phyloP scores from a whole-genome alignment of 2,329 filamentous ascomycete genomes.

The Botrytis medusae region DNA sequence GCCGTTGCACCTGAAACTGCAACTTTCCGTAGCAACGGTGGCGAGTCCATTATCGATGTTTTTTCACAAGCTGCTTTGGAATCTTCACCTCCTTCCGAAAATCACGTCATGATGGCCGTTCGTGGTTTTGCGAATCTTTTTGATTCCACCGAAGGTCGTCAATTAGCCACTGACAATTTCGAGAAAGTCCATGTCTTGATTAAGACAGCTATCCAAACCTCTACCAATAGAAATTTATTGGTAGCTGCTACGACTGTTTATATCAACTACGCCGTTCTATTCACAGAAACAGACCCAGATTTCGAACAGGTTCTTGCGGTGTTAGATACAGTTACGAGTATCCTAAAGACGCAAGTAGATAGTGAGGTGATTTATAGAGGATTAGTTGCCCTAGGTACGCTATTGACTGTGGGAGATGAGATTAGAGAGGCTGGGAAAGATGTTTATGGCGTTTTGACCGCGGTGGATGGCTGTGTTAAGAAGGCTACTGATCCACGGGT shows the following conservation, averaged over 20 bases:
- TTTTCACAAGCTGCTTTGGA: conserved; percentile 61
- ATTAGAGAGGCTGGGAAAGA: conserved; percentile 58
- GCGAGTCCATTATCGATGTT: conserved; percentile 58
- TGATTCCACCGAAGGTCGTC: conserved; percentile 68
- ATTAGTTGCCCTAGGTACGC: conserved; percentile 79
- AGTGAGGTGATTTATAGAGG: conserved; percentile 80
- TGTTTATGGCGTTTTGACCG: conserved; percentile 52
- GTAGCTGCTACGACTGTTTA: conserved; percentile 79
- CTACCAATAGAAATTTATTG: conserved; percentile 75
- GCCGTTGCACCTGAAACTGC: conserved; percentile 69
- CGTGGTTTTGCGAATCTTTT: conserved; percentile 85
- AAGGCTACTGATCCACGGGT: conserved; percentile 61
- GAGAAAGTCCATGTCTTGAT: conserved; percentile 51
- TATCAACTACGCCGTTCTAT: conserved; percentile 81
- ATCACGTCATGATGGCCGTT: conserved; percentile 84
- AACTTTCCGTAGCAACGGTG: conserved; percentile 52
- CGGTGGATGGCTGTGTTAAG: conserved; percentile 48
- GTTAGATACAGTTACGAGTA: conserved; percentile 60
- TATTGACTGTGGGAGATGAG: conserved; percentile 58
- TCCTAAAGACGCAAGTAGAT: conserved; percentile 68
- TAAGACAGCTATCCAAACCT: conserved; percentile 60
- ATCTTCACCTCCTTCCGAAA: conserved; percentile 61
- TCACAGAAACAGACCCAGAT: conserved; percentile 45
- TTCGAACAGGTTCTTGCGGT: conserved; percentile 48
- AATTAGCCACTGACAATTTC: conserved; percentile 58